Evolutionary conservation across 2,329 filamentous ascomycete genomes (phyloP), one percentile per base, ranked within the genome.

Genomic region (Leptographium flavum): DNA sequence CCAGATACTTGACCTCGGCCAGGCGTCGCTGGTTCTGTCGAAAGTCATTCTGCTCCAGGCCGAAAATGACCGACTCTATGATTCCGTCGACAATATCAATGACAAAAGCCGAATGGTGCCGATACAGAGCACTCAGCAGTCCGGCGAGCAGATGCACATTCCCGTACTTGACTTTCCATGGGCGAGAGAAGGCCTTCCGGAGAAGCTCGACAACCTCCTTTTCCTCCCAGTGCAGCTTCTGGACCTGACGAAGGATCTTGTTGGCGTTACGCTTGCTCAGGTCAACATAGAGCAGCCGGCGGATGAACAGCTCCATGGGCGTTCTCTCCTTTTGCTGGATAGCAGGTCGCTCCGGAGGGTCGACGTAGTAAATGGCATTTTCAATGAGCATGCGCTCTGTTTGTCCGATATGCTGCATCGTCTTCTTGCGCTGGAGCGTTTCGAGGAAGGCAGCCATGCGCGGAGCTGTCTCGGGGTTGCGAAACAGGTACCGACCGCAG

Each of bases 311-410:
- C 54, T 98, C 90, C 58, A 92, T 83, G 0, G 92, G 88, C 0
- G 87, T 94, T 39, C 92, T 77, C 62, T 98, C 92, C 61, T 96
- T 98, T 58, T 96, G 90, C 61, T 93, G 83, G 45, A 98, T 95
- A 0, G 92, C 88, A 28, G 88, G 84, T 49, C 92, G 79, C 59
- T 94, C 83, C 0, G 92, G 93, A 14, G 92, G 92, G 56, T 96
- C 92, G 46, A 98, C 92, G 55, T 95, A 96, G 63, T 98, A 98
- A 47, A 95, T 79, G 4, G 92, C 92, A 58, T 98, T 98, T 61
- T 98, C 92, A 47, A 98, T 92, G 27, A 96, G 76, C 88, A 98
- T 96, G 33, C 88, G 83, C 63, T 98, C 92, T 54, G 94, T 87
- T 56, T 94, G 87, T 14, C 88, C 90, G 47, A 98, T 81, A 58